Percentiles rank a stretch among this genome's conserved stretches.
Evolutionary conservation across 805 yeast genomes (phyloP).

Genomic region (Sungouiozyma intestinalis): DNA sequence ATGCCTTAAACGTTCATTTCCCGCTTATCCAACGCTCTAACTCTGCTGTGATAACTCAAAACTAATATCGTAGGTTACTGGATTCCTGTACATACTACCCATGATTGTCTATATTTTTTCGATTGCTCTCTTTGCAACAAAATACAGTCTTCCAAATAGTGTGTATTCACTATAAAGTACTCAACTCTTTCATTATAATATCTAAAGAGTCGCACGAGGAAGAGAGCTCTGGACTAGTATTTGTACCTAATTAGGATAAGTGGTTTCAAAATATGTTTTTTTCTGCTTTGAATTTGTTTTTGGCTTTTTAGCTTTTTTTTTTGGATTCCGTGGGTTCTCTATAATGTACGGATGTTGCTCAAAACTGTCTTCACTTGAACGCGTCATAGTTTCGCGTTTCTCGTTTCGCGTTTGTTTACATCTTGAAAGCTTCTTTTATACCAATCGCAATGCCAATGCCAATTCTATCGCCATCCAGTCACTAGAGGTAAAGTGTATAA

Average conservation of each 20-base stretch:
- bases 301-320: not conserved
- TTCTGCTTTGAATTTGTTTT: not conserved
- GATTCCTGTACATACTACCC: constrained; percentile 52
- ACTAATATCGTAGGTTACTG: not conserved
- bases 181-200: not conserved
- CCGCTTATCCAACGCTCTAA: not conserved
- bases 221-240: too few species aligned
- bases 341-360: not conserved
- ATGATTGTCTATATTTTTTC: constrained; percentile 37
- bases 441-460: too few species aligned
- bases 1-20: not conserved
- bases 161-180: not conserved
- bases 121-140: not conserved
- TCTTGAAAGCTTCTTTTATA: too few species aligned
- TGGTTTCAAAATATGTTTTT: too few species aligned
- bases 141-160: not conserved
- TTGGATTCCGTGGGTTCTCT: too few species aligned
- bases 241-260: too few species aligned
- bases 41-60: not conserved
- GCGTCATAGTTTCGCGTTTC: not conserved
- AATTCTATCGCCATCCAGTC: too few species aligned
- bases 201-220: not conserved
- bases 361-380: not conserved
- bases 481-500: too few species aligned
- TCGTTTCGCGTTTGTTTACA: not conserved